These are phyloP conservation scores for Ilyonectria mors-panacis DNA, from an alignment of 2,329 filamentous ascomycete species.

Conservation along the genomic window DNA sequence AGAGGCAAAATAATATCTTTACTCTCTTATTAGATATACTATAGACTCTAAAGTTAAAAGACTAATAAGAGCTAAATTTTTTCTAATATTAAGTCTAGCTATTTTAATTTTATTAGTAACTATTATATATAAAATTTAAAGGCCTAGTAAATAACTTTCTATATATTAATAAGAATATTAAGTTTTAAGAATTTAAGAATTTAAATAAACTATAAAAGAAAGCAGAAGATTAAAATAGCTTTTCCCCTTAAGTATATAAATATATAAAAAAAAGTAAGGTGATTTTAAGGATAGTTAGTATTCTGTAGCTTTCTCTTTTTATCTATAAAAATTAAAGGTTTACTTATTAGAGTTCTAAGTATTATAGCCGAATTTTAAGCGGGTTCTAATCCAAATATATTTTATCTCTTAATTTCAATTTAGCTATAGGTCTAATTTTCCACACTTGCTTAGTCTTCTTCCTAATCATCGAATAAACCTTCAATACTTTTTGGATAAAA, in stretches of 20 bases:
- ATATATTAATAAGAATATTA: background rate
- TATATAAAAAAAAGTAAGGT: background rate
- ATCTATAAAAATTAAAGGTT: too few species aligned
- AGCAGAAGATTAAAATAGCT: background rate
- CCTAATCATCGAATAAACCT: too few species aligned
- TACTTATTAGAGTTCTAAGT: too few species aligned
- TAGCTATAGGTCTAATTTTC: too few species aligned
- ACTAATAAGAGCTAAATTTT: constrained; percentile 22
- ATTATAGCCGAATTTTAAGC: too few species aligned
- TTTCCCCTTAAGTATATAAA: background rate
- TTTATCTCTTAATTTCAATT: too few species aligned
- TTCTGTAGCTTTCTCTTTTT: too few species aligned
- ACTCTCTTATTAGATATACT: constrained; percentile 22
- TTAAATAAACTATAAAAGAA: constrained; percentile 6
- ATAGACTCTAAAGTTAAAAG: constrained; percentile 22
- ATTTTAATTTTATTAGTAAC: constrained; percentile 26
- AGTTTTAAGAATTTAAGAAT: constrained; percentile 28
- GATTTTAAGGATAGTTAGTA: background rate
- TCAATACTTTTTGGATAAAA: too few species aligned
- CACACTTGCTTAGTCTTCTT: too few species aligned
- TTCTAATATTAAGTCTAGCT: background rate
- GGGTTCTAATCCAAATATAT: too few species aligned
- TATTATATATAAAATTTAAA: constrained; percentile 7
- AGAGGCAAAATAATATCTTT: constrained; percentile 9
- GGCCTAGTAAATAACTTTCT: constrained; percentile 26